Percentiles rank a stretch among this genome's conserved stretches.
Evolutionary conservation across 805 yeast genomes (phyloP).

Genomic region (Kluyveromyces siamensis): DNA sequence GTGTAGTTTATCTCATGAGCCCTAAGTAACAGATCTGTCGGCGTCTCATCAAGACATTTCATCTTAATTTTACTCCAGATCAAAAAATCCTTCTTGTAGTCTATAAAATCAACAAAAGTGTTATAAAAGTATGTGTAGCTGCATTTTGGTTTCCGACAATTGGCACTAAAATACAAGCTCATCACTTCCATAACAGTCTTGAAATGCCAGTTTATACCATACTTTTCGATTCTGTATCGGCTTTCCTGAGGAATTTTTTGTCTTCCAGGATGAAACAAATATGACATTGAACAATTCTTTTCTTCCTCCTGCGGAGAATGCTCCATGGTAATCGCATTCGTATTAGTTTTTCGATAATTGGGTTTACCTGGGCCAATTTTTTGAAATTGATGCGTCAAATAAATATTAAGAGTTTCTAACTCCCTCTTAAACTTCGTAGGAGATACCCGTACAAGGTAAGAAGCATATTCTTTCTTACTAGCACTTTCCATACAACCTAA

Average conservation of each 20-base stretch:
- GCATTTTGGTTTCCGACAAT: conserved; percentile 28
- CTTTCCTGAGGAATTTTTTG: conserved; percentile 1
- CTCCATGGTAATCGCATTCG: background rate
- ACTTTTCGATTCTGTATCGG: conserved; percentile 31
- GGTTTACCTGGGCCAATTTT: background rate
- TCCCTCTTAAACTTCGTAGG: conserved; percentile 37
- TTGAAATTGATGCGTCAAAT: conserved; percentile 62
- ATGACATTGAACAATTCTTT: background rate
- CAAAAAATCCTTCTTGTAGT: conserved; percentile 72
- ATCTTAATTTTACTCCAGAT: conserved; percentile 40
- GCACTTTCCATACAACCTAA: conserved; percentile 35
- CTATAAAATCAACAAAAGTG: conserved; percentile 69
- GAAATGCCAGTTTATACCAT: conserved; percentile 78
- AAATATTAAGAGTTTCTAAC: conserved; percentile 63
- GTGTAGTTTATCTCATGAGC: background rate
- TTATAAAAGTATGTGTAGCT: conserved; percentile 49
- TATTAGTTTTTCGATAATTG: background rate
- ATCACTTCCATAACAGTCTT: conserved; percentile 54
- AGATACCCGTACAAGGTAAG: conserved; percentile 20
- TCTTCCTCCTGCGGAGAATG: background rate
- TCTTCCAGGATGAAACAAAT: background rate
- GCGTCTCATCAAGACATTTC: conserved; percentile 26
- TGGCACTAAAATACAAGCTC: conserved; percentile 47
- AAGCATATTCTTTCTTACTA: conserved; percentile 4
- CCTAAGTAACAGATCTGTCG: background rate